These are phyloP conservation scores for Alternaria sp. DNA, from an alignment of 2,329 filamentous ascomycete genomes.

Conservation along the genomic window DNA sequence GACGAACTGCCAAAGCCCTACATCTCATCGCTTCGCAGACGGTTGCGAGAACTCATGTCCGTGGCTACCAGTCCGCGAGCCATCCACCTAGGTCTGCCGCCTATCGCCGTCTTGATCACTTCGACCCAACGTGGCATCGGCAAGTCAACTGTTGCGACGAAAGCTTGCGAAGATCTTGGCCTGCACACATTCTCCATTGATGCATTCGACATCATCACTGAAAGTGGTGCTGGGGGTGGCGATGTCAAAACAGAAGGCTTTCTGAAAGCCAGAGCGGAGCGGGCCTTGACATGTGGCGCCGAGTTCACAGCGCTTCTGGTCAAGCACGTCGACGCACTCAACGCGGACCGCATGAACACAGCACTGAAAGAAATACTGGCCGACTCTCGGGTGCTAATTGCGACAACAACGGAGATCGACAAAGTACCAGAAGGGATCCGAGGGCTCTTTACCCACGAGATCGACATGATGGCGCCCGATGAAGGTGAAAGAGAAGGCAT, in stretches of 20 bases:
- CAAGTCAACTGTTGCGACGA: conserved; percentile 79
- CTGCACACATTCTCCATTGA: conserved; percentile 89
- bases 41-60: conserved; percentile 83
- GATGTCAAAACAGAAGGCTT: conserved; percentile 96
- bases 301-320: conserved; percentile 86
- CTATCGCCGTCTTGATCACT: conserved; percentile 84
- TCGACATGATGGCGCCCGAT: conserved; percentile 92
- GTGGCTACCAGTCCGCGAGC: conserved; percentile 89
- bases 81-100: conserved; percentile 84
- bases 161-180: conserved; percentile 86
- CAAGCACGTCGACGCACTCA: conserved; percentile 88
- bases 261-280: conserved; percentile 83
- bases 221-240: conserved; percentile 83
- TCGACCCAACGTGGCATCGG: conserved; percentile 95
- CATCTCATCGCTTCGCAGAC: conserved; percentile 61
- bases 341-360: conserved; percentile 86
- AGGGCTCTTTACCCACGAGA: conserved; percentile 91
- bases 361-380: conserved; percentile 83
- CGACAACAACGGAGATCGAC: conserved; percentile 94
- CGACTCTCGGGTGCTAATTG: conserved; percentile 83
- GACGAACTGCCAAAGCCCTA: conserved; percentile 54
- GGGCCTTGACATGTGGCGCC: conserved; percentile 86
- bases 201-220: conserved; percentile 92
- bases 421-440: conserved; percentile 91
- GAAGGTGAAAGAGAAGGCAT: conserved; percentile 92